Base-by-base conservation (phyloP, 1,284 basidiomycete species). In the Phylloboletellus chloephorus region DNA sequence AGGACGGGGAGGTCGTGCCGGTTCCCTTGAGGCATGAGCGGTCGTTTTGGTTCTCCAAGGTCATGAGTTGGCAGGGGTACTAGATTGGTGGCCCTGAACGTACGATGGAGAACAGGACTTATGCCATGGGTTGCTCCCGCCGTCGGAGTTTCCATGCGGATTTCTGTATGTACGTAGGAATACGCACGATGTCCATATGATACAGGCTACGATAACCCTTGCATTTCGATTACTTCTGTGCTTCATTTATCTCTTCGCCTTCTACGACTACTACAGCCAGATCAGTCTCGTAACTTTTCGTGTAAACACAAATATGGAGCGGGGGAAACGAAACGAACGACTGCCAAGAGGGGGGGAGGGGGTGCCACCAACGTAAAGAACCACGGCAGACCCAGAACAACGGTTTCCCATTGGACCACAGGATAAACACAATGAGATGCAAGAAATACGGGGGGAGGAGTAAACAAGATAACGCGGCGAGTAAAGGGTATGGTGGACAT, bases 11-110 rank as follows among this genome's bases (percentile, higher is more conserved):
- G 61, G 69, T 76, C 10, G 63, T 76, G 15, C 78, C 83, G 13
- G 67, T 95, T 32, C 71, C 77, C 7, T 67, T 94, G 52, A 88
- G 86, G 58, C 82, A 93, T 54, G 88, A 92, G 60, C 74, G 88
- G 46, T 80, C 90, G 17, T 96, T 91, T 61, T 92, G 88, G 79
- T 96, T 96, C 64, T 94, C 90, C 30, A 91, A 88, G 65, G 86
- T 89, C 39, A 69, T 70, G 50, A 85, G 82, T 35, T 76, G 72
- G 54, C 47, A 53, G 16, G 54, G 52, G 19, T 61, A 43, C 36
- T 63, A 46, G 34, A 31, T 36, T 36, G 32, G 25, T 29, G n/a
- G n/a, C n/a, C n/a, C n/a, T n/a, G n/a, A n/a, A n/a, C n/a, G n/a
- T n/a, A n/a, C n/a, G n/a, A n/a, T n/a, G n/a, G n/a, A n/a, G n/a